Evolutionary conservation across 352 stramenopile species (phyloP), one percentile per base, ranked within the genome.

Genomic region (Pythium grandisporangium): DNA sequence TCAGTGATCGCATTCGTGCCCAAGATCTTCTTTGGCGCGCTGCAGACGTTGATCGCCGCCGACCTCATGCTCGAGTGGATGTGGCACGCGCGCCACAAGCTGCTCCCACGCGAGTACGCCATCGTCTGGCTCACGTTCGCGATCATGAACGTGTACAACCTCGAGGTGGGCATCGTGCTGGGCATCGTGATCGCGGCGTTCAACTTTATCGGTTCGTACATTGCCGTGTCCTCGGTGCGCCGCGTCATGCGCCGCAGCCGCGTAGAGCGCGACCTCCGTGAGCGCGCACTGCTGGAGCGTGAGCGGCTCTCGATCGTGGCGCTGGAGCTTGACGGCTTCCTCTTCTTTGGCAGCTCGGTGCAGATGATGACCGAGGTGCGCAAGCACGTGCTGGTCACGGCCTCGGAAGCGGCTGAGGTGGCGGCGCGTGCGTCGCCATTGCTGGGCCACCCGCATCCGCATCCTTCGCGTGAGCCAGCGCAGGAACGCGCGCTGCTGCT

Each of bases 41-140:
- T 99, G 12, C 80, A 99, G 43, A 93, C 97, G 24, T 86, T 99
- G 42, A 98, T 99, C 55, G 95, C 90, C 30, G 62, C 94, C 5
- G 95, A 99, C 55, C 65, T 99, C 11, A 95, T 99, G 83, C 74
- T 87, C 40, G 96, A 99, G 65, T 99, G 96, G 96, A 84, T 90
- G 47, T 86, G 72, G 60, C 81, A 91, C 45, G 78, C 81, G 22
- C 74, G 78, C 35, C 82, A 91, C 55, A 92, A 90, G 42, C 83
- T 93, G 53, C 75, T 91, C 29, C 26, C 54, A 12, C 73, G 79
- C 22, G 95, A 99, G 65, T 99, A 98, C 55, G 57, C 66, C 5
- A 83, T 98, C 48, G 84, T 95, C 3, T 71, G 97, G 54, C 62
- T 84, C 23, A 98, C 96, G 16, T 99, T 99, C 67, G 36, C 80